These are phyloP conservation scores for Trypanosoma boissoni DNA, from an alignment of 208 protist species.

Conservation along the genomic window DNA sequence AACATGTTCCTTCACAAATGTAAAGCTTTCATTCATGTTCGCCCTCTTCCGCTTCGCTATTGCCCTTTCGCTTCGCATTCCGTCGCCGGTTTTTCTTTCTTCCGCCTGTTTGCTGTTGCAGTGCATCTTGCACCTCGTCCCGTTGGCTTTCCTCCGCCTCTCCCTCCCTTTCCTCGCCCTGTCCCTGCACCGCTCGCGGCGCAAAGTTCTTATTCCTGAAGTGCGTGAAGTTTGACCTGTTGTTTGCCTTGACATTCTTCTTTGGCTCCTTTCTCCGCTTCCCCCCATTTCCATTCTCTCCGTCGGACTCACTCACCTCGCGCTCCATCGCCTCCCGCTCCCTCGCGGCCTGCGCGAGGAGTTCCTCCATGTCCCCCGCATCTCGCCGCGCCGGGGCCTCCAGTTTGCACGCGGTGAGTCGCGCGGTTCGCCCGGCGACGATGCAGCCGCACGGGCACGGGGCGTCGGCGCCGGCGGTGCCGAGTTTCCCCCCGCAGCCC, in stretches of 20 bases:
- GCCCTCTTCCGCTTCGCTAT: too few species aligned
- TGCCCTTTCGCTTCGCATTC: too few species aligned
- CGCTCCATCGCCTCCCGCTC: constrained; percentile 24
- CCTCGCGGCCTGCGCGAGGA: constrained; percentile 43
- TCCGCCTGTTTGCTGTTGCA: neutral
- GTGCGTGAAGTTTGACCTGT: constrained; percentile 83
- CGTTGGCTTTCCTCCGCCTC: neutral
- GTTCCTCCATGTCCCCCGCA: constrained; percentile 37
- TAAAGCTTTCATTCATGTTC: too few species aligned
- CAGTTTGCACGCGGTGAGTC: constrained; percentile 20
- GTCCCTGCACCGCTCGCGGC: constrained; percentile 17
- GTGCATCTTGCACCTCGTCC: neutral
- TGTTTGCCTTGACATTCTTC: constrained; percentile 89
- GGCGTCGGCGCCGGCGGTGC: constrained; percentile 13
- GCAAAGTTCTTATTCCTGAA: constrained; percentile 88
- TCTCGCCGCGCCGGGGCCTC: constrained; percentile 17
- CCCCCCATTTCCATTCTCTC: constrained; percentile 21
- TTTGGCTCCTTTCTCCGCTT: constrained; percentile 53
- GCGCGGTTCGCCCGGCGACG: constrained; percentile 14
- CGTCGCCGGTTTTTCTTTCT: neutral
- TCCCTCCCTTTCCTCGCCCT: constrained; percentile 17
- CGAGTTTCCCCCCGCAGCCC: constrained; percentile 26
- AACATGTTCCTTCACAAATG: too few species aligned
- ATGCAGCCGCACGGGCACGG: constrained; percentile 28
- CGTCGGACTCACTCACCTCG: constrained; percentile 25